Base-by-base conservation (phyloP, 2,329 filamentous ascomycete species). In the Penicillium capsulatum region DNA sequence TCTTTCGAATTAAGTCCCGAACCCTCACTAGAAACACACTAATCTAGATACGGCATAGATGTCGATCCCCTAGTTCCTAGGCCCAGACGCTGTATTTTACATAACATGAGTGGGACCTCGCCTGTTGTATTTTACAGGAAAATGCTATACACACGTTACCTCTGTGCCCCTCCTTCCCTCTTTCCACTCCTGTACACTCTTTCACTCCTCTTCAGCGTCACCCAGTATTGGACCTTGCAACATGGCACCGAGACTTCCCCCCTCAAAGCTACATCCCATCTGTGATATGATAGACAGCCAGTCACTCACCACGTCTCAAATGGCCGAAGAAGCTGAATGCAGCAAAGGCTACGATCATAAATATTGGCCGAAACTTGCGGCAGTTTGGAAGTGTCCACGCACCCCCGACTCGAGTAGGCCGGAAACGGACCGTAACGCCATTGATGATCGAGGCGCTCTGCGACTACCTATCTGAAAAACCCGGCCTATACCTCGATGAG, bases 381-480 rank as follows among this genome's bases (percentile, higher is more conserved):
- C 31, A 20, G 22, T 39, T 45, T 11, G 38, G 38, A 31, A n/a
- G n/a, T n/a, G n/a, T n/a, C n/a, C n/a, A n/a, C n/a, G n/a, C n/a
- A n/a, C n/a, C n/a, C n/a, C n/a, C n/a, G n/a, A n/a, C n/a, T n/a
- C n/a, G n/a, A n/a, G n/a, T n/a, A n/a, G n/a, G n/a, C n/a, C n/a
- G n/a, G 8, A 10, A 35, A 45, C 20, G 17, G 17, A 45, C 27
- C 14, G 36, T 45, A 4, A 45, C 38, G 1, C 38, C 38, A n/a
- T 17, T 32, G 1, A 45, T 45, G 29, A 19, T 61, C 36, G 48
- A 60, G 49, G 44, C 58, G 33, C 47, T 64, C 39, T 30, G 45
- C 38, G 41, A 65, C 35, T 45, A 55, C 36, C 50, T 57, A 37
- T 34, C 62, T 28, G 44, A 57, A 51, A 57, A 63, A 39, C 57